Evolutionary conservation across 2,329 filamentous ascomycete genomes (phyloP).

Genomic region (Fusarium drepaniforme): DNA sequence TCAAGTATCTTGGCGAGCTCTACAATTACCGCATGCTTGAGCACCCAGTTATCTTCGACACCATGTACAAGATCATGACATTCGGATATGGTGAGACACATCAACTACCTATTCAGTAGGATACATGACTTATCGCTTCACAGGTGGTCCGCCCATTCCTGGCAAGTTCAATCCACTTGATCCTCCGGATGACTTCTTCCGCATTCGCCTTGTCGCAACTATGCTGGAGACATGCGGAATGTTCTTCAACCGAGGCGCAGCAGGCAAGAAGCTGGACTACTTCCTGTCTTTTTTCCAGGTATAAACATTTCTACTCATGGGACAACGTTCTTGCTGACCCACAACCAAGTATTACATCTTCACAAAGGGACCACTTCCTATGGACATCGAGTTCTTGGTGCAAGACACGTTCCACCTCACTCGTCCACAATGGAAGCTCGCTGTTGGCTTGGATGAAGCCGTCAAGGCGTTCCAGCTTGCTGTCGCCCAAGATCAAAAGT

Average conservation of each 20-base stretch:
- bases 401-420: constrained; percentile 90
- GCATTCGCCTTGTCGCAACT: constrained; percentile 89
- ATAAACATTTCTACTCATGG: not conserved
- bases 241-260: constrained; percentile 93
- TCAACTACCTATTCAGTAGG: not conserved
- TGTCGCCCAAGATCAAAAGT: constrained; percentile 91
- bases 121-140: constrained; percentile 24
- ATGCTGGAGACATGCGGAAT: constrained; percentile 95
- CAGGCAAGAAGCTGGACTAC: constrained; percentile 97
- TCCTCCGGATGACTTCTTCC: constrained; percentile 93
- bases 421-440: constrained; percentile 92
- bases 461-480: constrained; percentile 86
- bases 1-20: constrained; percentile 95
- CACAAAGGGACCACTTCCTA: constrained; percentile 88
- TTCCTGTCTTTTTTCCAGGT: constrained; percentile 96
- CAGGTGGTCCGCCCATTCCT: constrained; percentile 83
- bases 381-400: constrained; percentile 97
- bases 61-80: constrained; percentile 92
- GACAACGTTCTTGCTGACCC: constrained; percentile 10
- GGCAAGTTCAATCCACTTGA: constrained; percentile 84
- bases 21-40: constrained; percentile 99
- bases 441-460: constrained; percentile 85
- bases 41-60: constrained; percentile 94
- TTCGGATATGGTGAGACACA: constrained; percentile 79
- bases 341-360: constrained; percentile 84